Conservation (phyloP, 2,329 filamentous ascomycete genomes). For the Pseudopithomyces maydicus region DNA sequence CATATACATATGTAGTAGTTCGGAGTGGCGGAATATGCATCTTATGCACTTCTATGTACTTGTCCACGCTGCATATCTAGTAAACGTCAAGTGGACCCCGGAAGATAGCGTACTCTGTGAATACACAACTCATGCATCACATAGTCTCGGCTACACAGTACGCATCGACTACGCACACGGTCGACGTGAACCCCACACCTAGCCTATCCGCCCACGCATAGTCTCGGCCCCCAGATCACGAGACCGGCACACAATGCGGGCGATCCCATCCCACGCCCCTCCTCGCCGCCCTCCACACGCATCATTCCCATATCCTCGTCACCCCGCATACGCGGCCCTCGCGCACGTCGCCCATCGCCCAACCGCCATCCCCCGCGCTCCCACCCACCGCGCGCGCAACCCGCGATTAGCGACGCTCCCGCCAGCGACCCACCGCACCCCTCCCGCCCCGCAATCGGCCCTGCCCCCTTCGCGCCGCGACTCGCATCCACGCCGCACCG, state of each 20-base stretch:
- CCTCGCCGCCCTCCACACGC: neutral
- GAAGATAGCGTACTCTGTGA: neutral
- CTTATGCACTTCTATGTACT: too few species aligned
- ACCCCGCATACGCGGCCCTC: neutral
- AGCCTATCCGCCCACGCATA: too few species aligned
- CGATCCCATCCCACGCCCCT: neutral
- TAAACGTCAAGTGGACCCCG: neutral
- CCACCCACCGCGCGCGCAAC: neutral
- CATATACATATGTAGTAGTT: too few species aligned
- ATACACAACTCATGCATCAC: too few species aligned
- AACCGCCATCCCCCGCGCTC: neutral
- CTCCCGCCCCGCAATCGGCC: conserved; percentile 12
- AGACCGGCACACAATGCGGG: conserved; percentile 9
- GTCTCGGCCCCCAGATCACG: conserved; percentile 6
- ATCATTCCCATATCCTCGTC: neutral
- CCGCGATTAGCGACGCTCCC: conserved; percentile 16
- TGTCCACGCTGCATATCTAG: too few species aligned
- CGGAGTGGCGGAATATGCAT: too few species aligned
- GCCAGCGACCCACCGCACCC: conserved; percentile 1
- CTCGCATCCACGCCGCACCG: conserved; percentile 22
- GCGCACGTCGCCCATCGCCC: neutral
- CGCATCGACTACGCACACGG: too few species aligned
- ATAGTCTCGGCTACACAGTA: too few species aligned
- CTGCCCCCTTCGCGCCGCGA: conserved; percentile 5
- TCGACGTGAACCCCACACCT: too few species aligned